Conservation (phyloP, 345 rosid genomes). For the Populus tremula region DNA sequence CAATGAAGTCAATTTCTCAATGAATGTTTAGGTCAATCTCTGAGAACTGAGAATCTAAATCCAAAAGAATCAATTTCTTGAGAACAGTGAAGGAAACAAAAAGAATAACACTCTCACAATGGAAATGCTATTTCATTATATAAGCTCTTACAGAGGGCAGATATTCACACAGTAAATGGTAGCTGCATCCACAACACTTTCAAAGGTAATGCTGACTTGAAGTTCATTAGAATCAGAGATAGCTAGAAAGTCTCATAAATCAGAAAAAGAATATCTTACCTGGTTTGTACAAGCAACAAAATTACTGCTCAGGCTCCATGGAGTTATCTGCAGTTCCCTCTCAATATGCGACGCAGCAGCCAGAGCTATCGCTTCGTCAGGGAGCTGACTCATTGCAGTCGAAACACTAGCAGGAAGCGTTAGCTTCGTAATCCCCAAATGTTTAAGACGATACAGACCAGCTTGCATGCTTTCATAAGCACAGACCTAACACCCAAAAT, state of each 20-base stretch:
- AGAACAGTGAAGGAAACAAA: not conserved
- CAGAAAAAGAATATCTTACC: conserved; percentile 41
- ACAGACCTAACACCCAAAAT: conserved; percentile 55
- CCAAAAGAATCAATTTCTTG: conserved; percentile 1
- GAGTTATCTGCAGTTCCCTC: conserved; percentile 92
- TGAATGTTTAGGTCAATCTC: not conserved
- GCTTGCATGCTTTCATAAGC: conserved; percentile 97
- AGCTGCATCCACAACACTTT: not conserved
- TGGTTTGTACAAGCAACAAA: conserved; percentile 92
- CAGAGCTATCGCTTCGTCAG: conserved; percentile 88
- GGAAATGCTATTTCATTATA: not conserved
- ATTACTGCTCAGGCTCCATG: conserved; percentile 93
- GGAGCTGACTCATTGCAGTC: conserved; percentile 85
- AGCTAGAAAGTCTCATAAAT: not conserved
- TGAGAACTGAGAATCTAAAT: not conserved
- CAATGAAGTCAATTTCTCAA: not conserved
- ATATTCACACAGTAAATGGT: not conserved
- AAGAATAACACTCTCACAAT: not conserved
- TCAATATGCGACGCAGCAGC: conserved; percentile 98
- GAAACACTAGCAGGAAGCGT: conserved; percentile 74
- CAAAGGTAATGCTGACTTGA: not conserved
- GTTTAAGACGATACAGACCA: conserved; percentile 85
- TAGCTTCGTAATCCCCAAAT: conserved; percentile 78
- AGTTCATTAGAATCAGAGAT: not conserved
- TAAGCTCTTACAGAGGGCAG: not conserved